These are phyloP conservation scores for Neonothopanus nambi DNA, from an alignment of 1,284 basidiomycete genomes.

Conservation along the genomic window DNA sequence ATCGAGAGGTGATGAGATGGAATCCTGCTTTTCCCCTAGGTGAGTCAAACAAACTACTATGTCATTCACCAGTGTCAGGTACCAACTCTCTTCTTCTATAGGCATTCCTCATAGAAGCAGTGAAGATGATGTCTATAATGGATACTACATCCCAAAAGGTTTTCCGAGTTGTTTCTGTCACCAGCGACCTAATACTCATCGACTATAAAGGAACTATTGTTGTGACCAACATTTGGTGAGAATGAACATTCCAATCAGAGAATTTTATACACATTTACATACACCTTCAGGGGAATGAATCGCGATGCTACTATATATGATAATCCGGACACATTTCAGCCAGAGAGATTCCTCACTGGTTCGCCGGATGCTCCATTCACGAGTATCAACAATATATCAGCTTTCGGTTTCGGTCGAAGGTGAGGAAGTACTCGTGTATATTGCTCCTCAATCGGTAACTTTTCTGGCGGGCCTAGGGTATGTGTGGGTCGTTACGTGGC, in stretches of 20 bases:
- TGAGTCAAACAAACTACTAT: constrained; percentile 13
- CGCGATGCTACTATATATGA: not conserved
- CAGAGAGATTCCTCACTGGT: not conserved
- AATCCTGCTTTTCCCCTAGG: constrained; percentile 31
- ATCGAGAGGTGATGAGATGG: constrained; percentile 34
- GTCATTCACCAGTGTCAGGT: not conserved
- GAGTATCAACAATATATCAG: not conserved
- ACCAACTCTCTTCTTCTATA: not conserved
- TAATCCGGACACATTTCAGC: not conserved
- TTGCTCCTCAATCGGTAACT: too few relatives aligned
- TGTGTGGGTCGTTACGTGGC: constrained; percentile 2
- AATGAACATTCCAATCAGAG: too few relatives aligned
- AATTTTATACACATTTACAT: too few relatives aligned
- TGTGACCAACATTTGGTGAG: too few relatives aligned
- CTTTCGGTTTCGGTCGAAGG: constrained; percentile 1
- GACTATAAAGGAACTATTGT: not conserved
- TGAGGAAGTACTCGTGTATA: not conserved
- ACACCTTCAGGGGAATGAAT: not conserved
- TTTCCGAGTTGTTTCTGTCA: too few relatives aligned
- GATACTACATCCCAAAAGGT: not conserved
- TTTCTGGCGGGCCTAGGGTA: not conserved
- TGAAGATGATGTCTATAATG: not conserved
- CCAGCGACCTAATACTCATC: not conserved
- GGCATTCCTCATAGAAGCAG: not conserved
- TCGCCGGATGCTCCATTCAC: not conserved